These are phyloP conservation scores for Trematosphaeria pertusa DNA, from an alignment of 2,329 filamentous ascomycete genomes.

Conservation along the genomic window DNA sequence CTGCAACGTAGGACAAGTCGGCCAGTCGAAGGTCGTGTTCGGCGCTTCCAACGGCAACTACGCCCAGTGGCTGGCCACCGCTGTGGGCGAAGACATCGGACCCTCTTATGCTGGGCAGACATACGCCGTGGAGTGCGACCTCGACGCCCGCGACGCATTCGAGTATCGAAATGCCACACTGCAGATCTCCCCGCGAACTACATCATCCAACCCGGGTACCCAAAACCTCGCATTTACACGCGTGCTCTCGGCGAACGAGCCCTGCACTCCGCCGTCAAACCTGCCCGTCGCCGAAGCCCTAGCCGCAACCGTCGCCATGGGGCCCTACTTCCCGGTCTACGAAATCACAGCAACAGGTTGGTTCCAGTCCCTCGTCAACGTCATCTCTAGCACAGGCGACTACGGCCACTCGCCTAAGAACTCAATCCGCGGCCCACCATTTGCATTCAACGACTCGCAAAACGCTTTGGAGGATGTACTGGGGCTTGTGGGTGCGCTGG, in stretches of 20 bases:
- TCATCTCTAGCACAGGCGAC: not conserved
- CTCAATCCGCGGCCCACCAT: not conserved
- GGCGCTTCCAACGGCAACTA: slow-evolving; percentile 1
- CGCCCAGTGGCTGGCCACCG: not conserved
- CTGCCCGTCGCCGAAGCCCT: not conserved
- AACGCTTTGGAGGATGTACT: slow-evolving; percentile 3
- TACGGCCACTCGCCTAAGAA: not conserved
- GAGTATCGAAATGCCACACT: not conserved
- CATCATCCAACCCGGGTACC: not conserved
- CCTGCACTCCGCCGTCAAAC: not conserved
- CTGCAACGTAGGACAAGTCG: not conserved
- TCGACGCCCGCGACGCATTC: not conserved
- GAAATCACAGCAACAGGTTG: not conserved
- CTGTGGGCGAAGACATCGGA: slow-evolving; percentile 1
- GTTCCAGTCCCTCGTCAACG: not conserved
- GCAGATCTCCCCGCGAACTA: not conserved
- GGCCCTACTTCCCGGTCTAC: not conserved
- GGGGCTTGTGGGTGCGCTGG: not conserved
- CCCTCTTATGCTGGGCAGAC: not conserved
- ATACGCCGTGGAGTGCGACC: slow-evolving; percentile 2
- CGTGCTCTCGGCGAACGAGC: not conserved
- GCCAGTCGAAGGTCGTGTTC: not conserved
- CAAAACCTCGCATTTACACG: not conserved
- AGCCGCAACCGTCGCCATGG: slow-evolving; percentile 1
- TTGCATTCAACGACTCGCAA: not conserved